phyloP scores from a whole-genome alignment of 1,139 yeast species.

The Meyerozyma sp. region DNA sequence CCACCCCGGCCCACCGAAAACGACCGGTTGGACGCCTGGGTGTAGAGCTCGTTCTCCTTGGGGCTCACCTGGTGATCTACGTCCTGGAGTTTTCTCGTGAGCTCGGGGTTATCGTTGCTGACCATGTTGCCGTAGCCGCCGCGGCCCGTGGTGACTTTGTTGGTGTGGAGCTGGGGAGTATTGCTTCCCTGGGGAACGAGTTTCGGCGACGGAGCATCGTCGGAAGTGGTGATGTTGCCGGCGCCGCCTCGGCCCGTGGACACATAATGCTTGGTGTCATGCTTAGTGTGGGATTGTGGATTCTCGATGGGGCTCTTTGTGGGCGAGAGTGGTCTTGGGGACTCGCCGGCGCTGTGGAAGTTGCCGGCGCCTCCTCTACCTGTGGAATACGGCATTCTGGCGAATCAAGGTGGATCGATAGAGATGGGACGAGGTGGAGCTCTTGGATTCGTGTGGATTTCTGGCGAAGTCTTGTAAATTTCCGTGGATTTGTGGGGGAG shows the following conservation, averaged over 20 bases:
- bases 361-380: slow-evolving; percentile 24
- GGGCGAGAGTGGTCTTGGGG: slow-evolving; percentile 14
- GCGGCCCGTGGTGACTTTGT: slow-evolving; percentile 67
- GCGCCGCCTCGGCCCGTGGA: slow-evolving; percentile 85
- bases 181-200: slow-evolving; percentile 57
- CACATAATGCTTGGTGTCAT: slow-evolving; percentile 33
- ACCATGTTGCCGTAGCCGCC: slow-evolving; percentile 83
- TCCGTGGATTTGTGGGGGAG: no score
- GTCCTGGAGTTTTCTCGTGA: slow-evolving; percentile 65
- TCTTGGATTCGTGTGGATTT: no score
- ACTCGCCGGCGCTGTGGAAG: slow-evolving; percentile 11
- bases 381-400: slow-evolving; percentile 17
- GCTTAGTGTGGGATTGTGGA: slow-evolving; percentile 3
- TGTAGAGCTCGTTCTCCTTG: slow-evolving; percentile 25
- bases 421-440: no score
- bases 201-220: slow-evolving; percentile 46
- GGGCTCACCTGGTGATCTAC: slow-evolving; percentile 39
- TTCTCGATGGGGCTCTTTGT: slow-evolving; percentile 10
- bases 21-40: slow-evolving; percentile 34
- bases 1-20: slow-evolving; percentile 46
- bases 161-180: slow-evolving; percentile 56
- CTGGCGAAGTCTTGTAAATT: no score
- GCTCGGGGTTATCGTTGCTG: slow-evolving; percentile 53
- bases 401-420: no score
- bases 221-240: slow-evolving; percentile 56